phyloP scores from a whole-genome alignment of 2,329 filamentous ascomycete species.

The Bipolaris oryzae region DNA sequence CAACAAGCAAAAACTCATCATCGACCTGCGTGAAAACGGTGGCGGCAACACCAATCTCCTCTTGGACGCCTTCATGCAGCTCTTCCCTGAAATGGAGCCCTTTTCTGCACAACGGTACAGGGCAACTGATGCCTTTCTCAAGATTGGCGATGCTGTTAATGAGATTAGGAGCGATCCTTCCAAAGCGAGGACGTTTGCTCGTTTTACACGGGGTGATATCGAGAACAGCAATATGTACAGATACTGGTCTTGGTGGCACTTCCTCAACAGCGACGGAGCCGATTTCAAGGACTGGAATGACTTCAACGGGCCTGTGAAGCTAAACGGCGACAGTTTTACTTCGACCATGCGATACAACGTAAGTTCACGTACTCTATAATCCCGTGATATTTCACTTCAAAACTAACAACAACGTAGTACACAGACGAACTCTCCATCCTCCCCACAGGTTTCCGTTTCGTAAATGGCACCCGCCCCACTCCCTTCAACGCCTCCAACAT shows the following conservation, averaged over 20 bases:
- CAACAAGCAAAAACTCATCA: conserved; percentile 63
- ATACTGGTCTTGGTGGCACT: conserved; percentile 33
- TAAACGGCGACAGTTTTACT: conserved; percentile 49
- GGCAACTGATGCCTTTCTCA: conserved; percentile 21
- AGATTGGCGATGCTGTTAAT: conserved; percentile 30
- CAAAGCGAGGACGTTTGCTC: conserved; percentile 13
- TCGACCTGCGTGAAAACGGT: conserved; percentile 66
- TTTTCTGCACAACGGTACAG: conserved; percentile 42
- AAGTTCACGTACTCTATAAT: conserved; percentile 7
- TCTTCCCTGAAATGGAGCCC: conserved; percentile 55
- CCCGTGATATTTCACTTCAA: not conserved
- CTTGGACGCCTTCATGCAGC: conserved; percentile 55
- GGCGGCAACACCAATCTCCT: conserved; percentile 56
- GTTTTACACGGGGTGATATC: conserved; percentile 5
- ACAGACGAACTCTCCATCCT: conserved; percentile 24
- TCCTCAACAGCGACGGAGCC: conserved; percentile 31
- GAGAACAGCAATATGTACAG: conserved; percentile 22
- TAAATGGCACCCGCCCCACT: conserved; percentile 26
- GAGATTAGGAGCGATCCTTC: conserved; percentile 27
- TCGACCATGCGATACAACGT: conserved; percentile 42
- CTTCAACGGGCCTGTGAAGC: conserved; percentile 49
- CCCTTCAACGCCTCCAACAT: conserved; percentile 50
- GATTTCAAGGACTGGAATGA: conserved; percentile 53
- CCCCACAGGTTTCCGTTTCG: conserved; percentile 21
- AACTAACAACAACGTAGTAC: conserved; percentile 26